These are phyloP conservation scores for Arachis hypogaea DNA, from an alignment of 306 rosid species.

Conservation along the genomic window DNA sequence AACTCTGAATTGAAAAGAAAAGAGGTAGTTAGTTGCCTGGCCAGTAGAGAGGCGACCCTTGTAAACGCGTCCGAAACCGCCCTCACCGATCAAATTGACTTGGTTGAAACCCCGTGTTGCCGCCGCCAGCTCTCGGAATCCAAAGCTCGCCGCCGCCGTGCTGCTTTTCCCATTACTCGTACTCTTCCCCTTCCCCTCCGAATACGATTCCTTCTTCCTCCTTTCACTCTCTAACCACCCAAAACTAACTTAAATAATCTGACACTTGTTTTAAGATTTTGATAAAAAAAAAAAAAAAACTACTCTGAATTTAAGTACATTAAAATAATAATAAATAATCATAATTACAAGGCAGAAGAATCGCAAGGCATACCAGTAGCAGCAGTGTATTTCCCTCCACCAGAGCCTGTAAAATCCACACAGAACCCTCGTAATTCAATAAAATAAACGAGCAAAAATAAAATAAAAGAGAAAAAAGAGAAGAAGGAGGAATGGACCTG, in stretches of 20 bases:
- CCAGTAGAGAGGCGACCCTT: constrained; percentile 82
- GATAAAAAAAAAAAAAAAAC: neutral
- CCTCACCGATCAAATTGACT: constrained; percentile 88
- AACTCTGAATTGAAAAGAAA: neutral
- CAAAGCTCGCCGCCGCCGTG: constrained; percentile 49
- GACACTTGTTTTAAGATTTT: neutral
- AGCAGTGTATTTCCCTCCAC: constrained; percentile 43
- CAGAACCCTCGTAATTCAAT: neutral
- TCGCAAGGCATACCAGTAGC: constrained; percentile 34
- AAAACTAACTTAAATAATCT: neutral
- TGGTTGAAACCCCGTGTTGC: constrained; percentile 74
- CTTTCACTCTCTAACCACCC: constrained; percentile 43
- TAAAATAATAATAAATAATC: neutral
- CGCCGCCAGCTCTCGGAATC: constrained; percentile 76
- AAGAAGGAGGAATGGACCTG: constrained; percentile 13
- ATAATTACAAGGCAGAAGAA: neutral
- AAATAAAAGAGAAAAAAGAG: neutral
- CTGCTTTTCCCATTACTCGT: constrained; percentile 32
- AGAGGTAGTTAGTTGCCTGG: constrained; percentile 51
- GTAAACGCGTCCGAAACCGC: constrained; percentile 95
- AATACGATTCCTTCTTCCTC: constrained; percentile 33
- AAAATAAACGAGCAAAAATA: neutral
- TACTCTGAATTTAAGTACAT: neutral
- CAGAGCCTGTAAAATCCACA: constrained; percentile 47
- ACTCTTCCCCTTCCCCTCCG: constrained; percentile 37